These are phyloP conservation scores for Cordyceps sp. DNA, from an alignment of 2,329 filamentous ascomycete genomes.

Conservation along the genomic window DNA sequence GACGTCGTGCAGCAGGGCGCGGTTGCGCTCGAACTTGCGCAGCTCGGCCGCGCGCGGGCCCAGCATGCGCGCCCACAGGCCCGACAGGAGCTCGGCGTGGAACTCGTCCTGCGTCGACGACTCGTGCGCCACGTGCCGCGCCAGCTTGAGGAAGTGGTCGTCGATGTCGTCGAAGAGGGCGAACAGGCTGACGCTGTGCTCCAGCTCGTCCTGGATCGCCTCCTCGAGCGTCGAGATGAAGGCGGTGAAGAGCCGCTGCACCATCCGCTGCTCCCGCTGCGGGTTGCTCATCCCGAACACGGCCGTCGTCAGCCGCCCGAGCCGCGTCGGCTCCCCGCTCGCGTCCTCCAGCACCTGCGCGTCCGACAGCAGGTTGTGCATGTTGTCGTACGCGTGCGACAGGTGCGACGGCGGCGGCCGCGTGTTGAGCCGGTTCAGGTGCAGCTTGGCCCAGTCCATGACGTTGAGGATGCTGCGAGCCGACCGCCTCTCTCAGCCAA, in stretches of 20 bases:
- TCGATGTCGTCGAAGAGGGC: slow-evolving; percentile 86
- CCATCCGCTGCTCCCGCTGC: slow-evolving; percentile 62
- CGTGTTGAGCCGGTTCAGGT: slow-evolving; percentile 54
- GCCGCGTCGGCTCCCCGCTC: slow-evolving; percentile 41
- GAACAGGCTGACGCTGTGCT: slow-evolving; percentile 66
- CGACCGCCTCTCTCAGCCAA: too few species aligned
- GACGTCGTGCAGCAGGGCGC: slow-evolving; percentile 59
- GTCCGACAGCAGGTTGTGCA: slow-evolving; percentile 59
- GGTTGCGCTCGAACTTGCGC: slow-evolving; percentile 88
- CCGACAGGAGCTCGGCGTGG: slow-evolving; percentile 66
- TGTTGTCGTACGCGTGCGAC: slow-evolving; percentile 61
- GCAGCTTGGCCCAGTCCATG: slow-evolving; percentile 90
- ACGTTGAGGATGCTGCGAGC: slow-evolving; percentile 73
- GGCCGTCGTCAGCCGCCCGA: slow-evolving; percentile 53
- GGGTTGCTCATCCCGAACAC: slow-evolving; percentile 68
- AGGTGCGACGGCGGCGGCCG: slow-evolving; percentile 40
- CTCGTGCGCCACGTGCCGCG: slow-evolving; percentile 72
- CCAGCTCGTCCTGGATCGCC: slow-evolving; percentile 69
- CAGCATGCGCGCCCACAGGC: slow-evolving; percentile 73
- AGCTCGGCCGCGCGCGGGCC: slow-evolving; percentile 58
- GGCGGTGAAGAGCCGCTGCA: slow-evolving; percentile 72
- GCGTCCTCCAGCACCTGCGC: slow-evolving; percentile 41
- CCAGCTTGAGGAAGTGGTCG: slow-evolving; percentile 75
- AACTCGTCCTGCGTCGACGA: slow-evolving; percentile 63
- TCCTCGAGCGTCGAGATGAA: slow-evolving; percentile 81